A percentile compares a stretch with the other conserved stretches of the same genome.
phyloP scores from a whole-genome alignment of 2,329 filamentous ascomycete genomes.

The Coccinonectria pachysandricola region DNA sequence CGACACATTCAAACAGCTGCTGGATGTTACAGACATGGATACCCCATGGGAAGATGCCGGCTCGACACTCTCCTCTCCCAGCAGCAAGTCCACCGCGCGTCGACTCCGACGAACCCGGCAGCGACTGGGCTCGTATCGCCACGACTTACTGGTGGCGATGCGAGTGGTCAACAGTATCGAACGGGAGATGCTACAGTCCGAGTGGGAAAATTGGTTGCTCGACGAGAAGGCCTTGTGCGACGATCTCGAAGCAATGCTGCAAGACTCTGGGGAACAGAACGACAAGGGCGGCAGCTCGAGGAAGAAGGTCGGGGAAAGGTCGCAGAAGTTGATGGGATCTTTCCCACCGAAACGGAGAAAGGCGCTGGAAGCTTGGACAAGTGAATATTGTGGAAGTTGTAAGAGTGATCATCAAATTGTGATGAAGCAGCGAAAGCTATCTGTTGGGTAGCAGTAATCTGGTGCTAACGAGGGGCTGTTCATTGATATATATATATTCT shows the following conservation, averaged over 20 bases:
- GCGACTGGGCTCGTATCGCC: slow-evolving; percentile 70
- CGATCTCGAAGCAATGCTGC: slow-evolving; percentile 41
- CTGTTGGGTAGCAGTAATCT: slow-evolving; percentile 7
- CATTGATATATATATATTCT: too few relatives aligned
- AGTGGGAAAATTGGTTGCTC: slow-evolving; percentile 88
- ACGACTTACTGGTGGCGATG: slow-evolving; percentile 85
- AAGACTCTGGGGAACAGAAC: slow-evolving; percentile 14
- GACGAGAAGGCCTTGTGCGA: slow-evolving; percentile 71
- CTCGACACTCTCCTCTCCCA: slow-evolving; percentile 32
- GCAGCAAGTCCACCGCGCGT: slow-evolving; percentile 45
- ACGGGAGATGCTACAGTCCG: slow-evolving; percentile 70
- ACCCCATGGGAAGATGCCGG: slow-evolving; percentile 44
- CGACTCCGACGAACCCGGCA: slow-evolving; percentile 73
- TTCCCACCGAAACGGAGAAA: slow-evolving; percentile 23
- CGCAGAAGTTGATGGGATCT: slow-evolving; percentile 23
- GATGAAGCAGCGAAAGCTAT: slow-evolving; percentile 21
- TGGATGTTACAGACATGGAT: slow-evolving; percentile 48
- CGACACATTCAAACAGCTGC: slow-evolving; percentile 49
- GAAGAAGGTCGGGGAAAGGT: slow-evolving; percentile 12
- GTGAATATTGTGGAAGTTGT: slow-evolving; percentile 48
- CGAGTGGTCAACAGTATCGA: slow-evolving; percentile 85
- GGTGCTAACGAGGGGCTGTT: too few relatives aligned
- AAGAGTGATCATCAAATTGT: slow-evolving; percentile 30
- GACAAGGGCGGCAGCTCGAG: slow-evolving; percentile 8
- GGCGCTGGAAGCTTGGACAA: slow-evolving; percentile 37